Conservation (phyloP, 2,329 filamentous ascomycete species). For the Penicillium sp. region DNA sequence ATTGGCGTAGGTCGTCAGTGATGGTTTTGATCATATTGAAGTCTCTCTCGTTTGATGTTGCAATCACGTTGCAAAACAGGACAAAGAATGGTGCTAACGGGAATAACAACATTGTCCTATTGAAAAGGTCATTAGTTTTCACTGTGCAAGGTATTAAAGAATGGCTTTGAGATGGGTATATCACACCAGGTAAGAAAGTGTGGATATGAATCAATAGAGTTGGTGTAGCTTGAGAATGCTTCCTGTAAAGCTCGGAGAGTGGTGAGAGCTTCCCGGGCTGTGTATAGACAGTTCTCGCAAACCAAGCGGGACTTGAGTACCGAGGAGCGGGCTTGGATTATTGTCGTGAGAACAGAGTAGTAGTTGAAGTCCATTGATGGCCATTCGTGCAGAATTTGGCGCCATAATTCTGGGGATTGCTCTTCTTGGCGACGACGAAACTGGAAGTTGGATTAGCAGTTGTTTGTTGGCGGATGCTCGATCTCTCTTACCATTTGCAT, state of each 20-base stretch:
- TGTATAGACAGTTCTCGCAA: conserved; percentile 26
- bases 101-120: conserved; percentile 26
- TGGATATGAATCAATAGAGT: conserved; percentile 21
- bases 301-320: conserved; percentile 26
- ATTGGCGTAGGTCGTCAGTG: conserved; percentile 24
- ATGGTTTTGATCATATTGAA: conserved; percentile 27
- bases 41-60: conserved; percentile 23
- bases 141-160: not conserved
- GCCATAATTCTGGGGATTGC: conserved; percentile 16
- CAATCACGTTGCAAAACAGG: conserved; percentile 26
- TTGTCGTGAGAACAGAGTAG: conserved; percentile 24
- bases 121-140: not conserved
- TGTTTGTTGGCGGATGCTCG: not conserved
- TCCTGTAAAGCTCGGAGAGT: conserved; percentile 23
- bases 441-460: conserved; percentile 8
- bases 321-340: conserved; percentile 24
- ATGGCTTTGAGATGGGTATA: not conserved
- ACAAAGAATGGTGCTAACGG: conserved; percentile 25
- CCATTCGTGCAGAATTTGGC: conserved; percentile 18
- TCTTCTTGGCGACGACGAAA: conserved; percentile 17
- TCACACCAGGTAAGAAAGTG: conserved; percentile 26
- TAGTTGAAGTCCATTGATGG: conserved; percentile 27
- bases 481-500: conserved; percentile 17
- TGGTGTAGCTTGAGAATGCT: conserved; percentile 14
- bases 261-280: conserved; percentile 21